These are phyloP conservation scores for Russula lepida DNA, from an alignment of 768 basidiomycete species.

Conservation along the genomic window DNA sequence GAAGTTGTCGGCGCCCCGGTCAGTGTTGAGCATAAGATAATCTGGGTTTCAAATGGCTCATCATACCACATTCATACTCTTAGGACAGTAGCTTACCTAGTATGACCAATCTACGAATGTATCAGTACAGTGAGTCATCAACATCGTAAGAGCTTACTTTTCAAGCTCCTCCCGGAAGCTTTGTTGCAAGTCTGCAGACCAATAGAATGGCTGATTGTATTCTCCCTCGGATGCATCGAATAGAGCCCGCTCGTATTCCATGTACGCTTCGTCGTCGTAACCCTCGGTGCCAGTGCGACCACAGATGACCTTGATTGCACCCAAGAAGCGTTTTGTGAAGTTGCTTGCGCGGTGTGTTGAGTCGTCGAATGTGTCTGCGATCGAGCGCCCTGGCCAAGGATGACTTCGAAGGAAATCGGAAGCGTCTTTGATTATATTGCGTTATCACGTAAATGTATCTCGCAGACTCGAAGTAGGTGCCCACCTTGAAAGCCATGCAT, in stretches of 20 bases:
- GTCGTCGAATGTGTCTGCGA: slow-evolving; percentile 81
- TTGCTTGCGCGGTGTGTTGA: slow-evolving; percentile 67
- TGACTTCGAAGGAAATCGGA: slow-evolving; percentile 80
- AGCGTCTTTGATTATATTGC: slow-evolving; percentile 44
- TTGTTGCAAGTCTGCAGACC: slow-evolving; percentile 70
- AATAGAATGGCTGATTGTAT: slow-evolving; percentile 61
- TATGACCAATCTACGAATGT: slow-evolving; percentile 58
- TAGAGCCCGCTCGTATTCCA: slow-evolving; percentile 62
- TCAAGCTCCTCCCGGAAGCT: slow-evolving; percentile 85
- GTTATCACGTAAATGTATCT: background rate
- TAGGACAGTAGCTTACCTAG: slow-evolving; percentile 44
- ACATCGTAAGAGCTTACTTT: slow-evolving; percentile 43
- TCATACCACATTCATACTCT: background rate
- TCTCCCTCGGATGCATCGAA: slow-evolving; percentile 61
- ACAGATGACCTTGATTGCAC: slow-evolving; percentile 71
- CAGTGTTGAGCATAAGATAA: slow-evolving; percentile 89
- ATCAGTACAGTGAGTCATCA: slow-evolving; percentile 15
- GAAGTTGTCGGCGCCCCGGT: slow-evolving; percentile 82
- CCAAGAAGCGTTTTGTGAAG: slow-evolving; percentile 56
- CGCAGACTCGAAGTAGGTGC: background rate
- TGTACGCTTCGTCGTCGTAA: slow-evolving; percentile 55
- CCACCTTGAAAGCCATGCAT: slow-evolving; percentile 73
- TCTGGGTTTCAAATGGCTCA: slow-evolving; percentile 35
- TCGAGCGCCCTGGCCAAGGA: slow-evolving; percentile 81
- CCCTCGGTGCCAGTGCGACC: slow-evolving; percentile 72